Evolutionary conservation across 2,329 filamentous ascomycete genomes (phyloP), one percentile per base, ranked within the genome.

Genomic region (Dactylellina sp.): DNA sequence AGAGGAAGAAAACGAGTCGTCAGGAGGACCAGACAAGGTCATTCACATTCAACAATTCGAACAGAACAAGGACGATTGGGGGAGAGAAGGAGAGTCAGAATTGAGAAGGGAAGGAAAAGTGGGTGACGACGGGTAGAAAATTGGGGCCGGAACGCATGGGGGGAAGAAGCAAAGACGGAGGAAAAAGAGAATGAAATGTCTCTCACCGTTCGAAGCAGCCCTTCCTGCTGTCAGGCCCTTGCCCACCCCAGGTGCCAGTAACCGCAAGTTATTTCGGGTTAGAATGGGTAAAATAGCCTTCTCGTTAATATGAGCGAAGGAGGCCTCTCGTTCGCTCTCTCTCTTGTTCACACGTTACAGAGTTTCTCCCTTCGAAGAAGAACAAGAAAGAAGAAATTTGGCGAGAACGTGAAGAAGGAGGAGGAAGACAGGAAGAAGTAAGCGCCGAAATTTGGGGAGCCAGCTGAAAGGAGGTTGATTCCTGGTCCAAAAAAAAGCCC

Each of bases 361-460:
- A 55, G 37, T 18, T 59, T 49, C 49, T 49, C 40, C 32, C 46
- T 50, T 32, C 28, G 28, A 32, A n/a, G 32, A 46, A 32, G 53
- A 44, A 6, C 14, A 24, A 22, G 53, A 35, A 59, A 46, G 55
- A 62, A 52, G 46, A 49, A 60, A 44, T 20, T 28, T 22, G 18
- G 37, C 37, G 37, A 40, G 35, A 14, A 24, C 22, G 37, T 7
- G 56, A 60, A 60, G 56, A 32, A 7, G 40, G 32, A 64, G 68
- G 40, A 37, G 32, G 60, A 65, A 56, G 49, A 56, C 47, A 49
- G 46, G 40, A 37, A 39, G 46, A 40, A 49, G 70, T 74, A 74
- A 74, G 70, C 70, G 70, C 70, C 70, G 61, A 74, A 74, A 74
- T 62, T 66, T 56, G 59, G 61, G 52, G 66, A 62, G 68, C 68